phyloP scores from a whole-genome alignment of 352 stramenopile genomes.

The Pythium guiyangense region DNA sequence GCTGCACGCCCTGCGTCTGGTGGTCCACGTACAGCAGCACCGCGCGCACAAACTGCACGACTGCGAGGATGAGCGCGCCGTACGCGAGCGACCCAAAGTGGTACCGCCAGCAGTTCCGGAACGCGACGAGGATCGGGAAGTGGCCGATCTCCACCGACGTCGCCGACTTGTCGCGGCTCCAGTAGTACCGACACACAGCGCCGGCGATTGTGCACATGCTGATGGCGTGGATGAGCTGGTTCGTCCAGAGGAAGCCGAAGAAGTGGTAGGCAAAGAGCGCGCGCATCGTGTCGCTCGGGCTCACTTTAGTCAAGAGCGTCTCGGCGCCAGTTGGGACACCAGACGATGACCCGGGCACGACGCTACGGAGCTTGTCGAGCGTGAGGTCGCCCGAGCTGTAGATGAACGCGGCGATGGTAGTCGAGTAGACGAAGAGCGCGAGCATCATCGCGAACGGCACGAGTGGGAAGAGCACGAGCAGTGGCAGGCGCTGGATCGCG shows the following conservation, averaged over 20 bases:
- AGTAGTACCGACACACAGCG: slow-evolving; percentile 91
- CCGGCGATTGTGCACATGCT: slow-evolving; percentile 94
- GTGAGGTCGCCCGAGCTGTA: slow-evolving; percentile 56
- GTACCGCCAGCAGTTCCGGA: slow-evolving; percentile 87
- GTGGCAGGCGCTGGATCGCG: slow-evolving; percentile 50
- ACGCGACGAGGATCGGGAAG: slow-evolving; percentile 56
- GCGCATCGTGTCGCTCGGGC: slow-evolving; percentile 55
- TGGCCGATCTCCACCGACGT: slow-evolving; percentile 46
- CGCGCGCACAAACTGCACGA: slow-evolving; percentile 93
- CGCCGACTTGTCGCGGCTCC: slow-evolving; percentile 66
- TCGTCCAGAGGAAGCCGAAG: slow-evolving; percentile 96
- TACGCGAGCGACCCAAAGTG: slow-evolving; percentile 96
- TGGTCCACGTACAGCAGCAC: slow-evolving; percentile 91
- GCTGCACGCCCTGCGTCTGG: slow-evolving; percentile 83
- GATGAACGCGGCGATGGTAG: slow-evolving; percentile 57
- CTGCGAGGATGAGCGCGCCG: slow-evolving; percentile 94
- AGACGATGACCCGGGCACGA: background rate
- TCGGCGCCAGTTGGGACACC: slow-evolving; percentile 13
- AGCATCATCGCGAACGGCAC: slow-evolving; percentile 59
- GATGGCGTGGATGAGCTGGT: slow-evolving; percentile 94
- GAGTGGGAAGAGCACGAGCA: slow-evolving; percentile 68
- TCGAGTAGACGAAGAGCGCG: slow-evolving; percentile 57
- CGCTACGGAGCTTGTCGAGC: slow-evolving; percentile 25
- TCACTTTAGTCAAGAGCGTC: slow-evolving; percentile 38
- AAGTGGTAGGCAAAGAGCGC: slow-evolving; percentile 79